Conservation (phyloP, 2,329 filamentous ascomycete species). For the Boeremia lycopersici region DNA sequence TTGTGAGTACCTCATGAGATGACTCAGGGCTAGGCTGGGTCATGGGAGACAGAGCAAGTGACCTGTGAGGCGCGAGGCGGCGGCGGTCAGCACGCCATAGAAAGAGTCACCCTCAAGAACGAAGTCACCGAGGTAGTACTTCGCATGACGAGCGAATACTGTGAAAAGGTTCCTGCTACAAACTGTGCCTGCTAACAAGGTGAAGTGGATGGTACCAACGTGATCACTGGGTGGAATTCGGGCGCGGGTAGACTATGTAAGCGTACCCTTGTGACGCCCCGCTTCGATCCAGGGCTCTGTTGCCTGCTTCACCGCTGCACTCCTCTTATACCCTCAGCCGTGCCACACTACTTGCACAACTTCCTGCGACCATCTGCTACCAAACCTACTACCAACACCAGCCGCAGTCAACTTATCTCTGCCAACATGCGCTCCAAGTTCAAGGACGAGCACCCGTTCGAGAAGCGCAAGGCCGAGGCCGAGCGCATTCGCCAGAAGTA, state of each 20-base stretch:
- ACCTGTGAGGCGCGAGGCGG: slow-evolving; percentile 27
- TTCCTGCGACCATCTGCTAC: slow-evolving; percentile 7
- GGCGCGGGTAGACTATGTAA: slow-evolving; percentile 6
- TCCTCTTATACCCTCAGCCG: slow-evolving; percentile 32
- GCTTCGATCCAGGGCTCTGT: slow-evolving; percentile 32
- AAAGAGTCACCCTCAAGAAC: slow-evolving; percentile 29
- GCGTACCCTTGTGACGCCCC: slow-evolving; percentile 26
- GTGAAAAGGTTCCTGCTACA: slow-evolving; percentile 18
- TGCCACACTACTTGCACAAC: slow-evolving; percentile 23
- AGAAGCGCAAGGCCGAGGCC: slow-evolving; percentile 99
- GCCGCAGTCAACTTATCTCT: slow-evolving; percentile 13
- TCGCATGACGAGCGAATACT: slow-evolving; percentile 19
- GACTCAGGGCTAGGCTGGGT: slow-evolving; percentile 30
- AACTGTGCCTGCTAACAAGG: slow-evolving; percentile 20
- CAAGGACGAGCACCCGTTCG: slow-evolving; percentile 99
- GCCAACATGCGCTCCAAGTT: slow-evolving; percentile 93
- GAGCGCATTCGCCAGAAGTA: slow-evolving; percentile 99
- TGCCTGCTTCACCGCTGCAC: slow-evolving; percentile 43
- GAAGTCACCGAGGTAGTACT: slow-evolving; percentile 25
- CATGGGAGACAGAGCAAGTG: slow-evolving; percentile 39
- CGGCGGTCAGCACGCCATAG: slow-evolving; percentile 39
- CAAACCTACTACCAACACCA: slow-evolving; percentile 19
- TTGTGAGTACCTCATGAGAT: slow-evolving; percentile 11
- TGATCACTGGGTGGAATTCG: slow-evolving; percentile 1
- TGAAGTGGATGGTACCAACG: slow-evolving; percentile 17